A percentile compares a stretch with the other conserved stretches of the same genome.
phyloP scores from a whole-genome alignment of 2,329 filamentous ascomycete species.

The Stemphylium lycopersici region DNA sequence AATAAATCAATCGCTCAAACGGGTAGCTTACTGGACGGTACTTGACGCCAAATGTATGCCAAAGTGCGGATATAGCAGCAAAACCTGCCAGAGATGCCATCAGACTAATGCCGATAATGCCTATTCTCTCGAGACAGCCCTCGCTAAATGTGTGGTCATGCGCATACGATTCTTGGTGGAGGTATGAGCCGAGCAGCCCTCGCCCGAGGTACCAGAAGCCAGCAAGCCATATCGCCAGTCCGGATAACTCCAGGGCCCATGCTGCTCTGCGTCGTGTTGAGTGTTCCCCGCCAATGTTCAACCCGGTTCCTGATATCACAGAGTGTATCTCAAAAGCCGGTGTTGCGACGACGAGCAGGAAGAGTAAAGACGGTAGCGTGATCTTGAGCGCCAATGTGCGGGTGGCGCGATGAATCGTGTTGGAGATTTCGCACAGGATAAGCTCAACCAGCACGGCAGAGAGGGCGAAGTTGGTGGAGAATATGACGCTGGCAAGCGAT shows the following conservation, averaged over 20 bases:
- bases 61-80: conserved; percentile 84
- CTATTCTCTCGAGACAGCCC: conserved; percentile 69
- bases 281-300: conserved; percentile 65
- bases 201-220: conserved; percentile 78
- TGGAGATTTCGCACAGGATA: conserved; percentile 83
- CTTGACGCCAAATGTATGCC: conserved; percentile 78
- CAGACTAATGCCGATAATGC: conserved; percentile 81
- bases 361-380: conserved; percentile 72
- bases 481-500: conserved; percentile 66
- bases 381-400: conserved; percentile 70
- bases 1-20: not conserved
- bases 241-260: conserved; percentile 67
- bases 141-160: conserved; percentile 58
- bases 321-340: conserved; percentile 80
- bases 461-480: conserved; percentile 77
- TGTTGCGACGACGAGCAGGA: conserved; percentile 75
- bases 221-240: conserved; percentile 72
- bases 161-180: conserved; percentile 54
- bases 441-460: conserved; percentile 79
- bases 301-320: conserved; percentile 62
- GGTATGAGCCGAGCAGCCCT: conserved; percentile 62
- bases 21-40: conserved; percentile 57
- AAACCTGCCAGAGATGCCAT: conserved; percentile 92
- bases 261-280: conserved; percentile 65
- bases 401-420: conserved; percentile 71